Percentiles rank a stretch among this genome's conserved stretches.
phyloP scores from a whole-genome alignment of 768 basidiomycete genomes.

The Lepiota brunneoincarnata region DNA sequence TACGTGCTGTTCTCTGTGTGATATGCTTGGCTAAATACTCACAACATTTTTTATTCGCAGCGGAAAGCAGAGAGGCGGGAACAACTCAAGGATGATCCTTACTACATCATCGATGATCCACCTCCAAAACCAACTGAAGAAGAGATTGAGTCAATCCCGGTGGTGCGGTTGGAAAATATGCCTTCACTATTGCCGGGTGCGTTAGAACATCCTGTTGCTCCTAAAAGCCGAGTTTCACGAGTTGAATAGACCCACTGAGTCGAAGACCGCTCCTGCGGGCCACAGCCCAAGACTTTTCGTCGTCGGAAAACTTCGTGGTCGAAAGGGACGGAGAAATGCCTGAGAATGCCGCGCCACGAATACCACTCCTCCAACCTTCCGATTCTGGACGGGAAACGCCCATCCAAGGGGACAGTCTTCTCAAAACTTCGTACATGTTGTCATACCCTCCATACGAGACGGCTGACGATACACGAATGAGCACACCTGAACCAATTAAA shows the following conservation, averaged over 20 bases:
- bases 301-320: slow-evolving; percentile 50
- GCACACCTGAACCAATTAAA: slow-evolving; percentile 69
- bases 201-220: slow-evolving; percentile 1
- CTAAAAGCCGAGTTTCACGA: background rate
- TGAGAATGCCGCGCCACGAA: slow-evolving; percentile 39
- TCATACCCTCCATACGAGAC: slow-evolving; percentile 56
- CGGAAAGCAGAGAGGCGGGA: slow-evolving; percentile 73
- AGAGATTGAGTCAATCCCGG: slow-evolving; percentile 90
- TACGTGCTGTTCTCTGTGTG: slow-evolving; percentile 27
- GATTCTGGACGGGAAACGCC: slow-evolving; percentile 19
- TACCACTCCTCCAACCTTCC: slow-evolving; percentile 20
- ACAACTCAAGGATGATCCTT: slow-evolving; percentile 82
- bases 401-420: slow-evolving; percentile 11
- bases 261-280: slow-evolving; percentile 40
- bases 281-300: slow-evolving; percentile 34
- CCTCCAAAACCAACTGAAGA: slow-evolving; percentile 36
- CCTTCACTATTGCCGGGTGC: slow-evolving; percentile 41
- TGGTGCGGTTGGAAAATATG: slow-evolving; percentile 79
- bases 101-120: slow-evolving; percentile 76
- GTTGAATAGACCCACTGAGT: slow-evolving; percentile 19
- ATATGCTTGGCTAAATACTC: background rate
- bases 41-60: slow-evolving; percentile 34
- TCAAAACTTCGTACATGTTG: slow-evolving; percentile 33
- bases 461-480: slow-evolving; percentile 42
- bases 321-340: slow-evolving; percentile 90